Conservation (phyloP, 1,139 yeast genomes). For the Geotrichum restrictum region DNA sequence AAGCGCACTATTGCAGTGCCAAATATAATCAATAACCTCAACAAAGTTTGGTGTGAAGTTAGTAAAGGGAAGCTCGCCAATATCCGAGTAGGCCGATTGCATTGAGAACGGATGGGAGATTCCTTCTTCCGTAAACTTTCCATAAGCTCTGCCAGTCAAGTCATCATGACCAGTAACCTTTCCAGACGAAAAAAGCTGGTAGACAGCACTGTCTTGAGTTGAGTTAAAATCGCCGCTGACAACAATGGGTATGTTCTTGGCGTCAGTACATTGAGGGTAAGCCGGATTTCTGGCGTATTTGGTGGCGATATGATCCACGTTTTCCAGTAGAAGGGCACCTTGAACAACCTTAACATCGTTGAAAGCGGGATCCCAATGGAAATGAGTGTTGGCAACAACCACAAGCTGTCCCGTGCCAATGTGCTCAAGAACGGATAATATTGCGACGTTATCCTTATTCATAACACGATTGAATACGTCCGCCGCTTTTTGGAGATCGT, state of each 20-base stretch:
- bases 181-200: conserved; percentile 81
- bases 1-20: conserved; percentile 80
- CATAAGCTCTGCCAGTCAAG: conserved; percentile 82
- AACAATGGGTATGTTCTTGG: conserved; percentile 66
- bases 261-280: conserved; percentile 45
- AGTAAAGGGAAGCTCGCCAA: conserved; percentile 91
- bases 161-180: conserved; percentile 65
- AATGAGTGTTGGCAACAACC: conserved; percentile 78
- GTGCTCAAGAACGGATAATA: conserved; percentile 75
- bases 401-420: conserved; percentile 61
- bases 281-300: conserved; percentile 42
- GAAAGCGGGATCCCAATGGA: conserved; percentile 97
- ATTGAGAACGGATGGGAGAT: conserved; percentile 75
- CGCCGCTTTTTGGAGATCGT: conserved; percentile 85
- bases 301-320: conserved; percentile 61
- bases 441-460: conserved; percentile 91
- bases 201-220: conserved; percentile 81
- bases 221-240: conserved; percentile 97
- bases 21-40: conserved; percentile 89
- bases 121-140: conserved; percentile 85
- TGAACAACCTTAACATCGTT: conserved; percentile 97
- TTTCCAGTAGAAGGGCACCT: conserved; percentile 86
- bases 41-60: conserved; percentile 92
- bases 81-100: conserved; percentile 76
- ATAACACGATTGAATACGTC: conserved; percentile 94